Base-by-base conservation (phyloP, 2,329 filamentous ascomycete species). In the Ceratocystiopsis minuta region DNA sequence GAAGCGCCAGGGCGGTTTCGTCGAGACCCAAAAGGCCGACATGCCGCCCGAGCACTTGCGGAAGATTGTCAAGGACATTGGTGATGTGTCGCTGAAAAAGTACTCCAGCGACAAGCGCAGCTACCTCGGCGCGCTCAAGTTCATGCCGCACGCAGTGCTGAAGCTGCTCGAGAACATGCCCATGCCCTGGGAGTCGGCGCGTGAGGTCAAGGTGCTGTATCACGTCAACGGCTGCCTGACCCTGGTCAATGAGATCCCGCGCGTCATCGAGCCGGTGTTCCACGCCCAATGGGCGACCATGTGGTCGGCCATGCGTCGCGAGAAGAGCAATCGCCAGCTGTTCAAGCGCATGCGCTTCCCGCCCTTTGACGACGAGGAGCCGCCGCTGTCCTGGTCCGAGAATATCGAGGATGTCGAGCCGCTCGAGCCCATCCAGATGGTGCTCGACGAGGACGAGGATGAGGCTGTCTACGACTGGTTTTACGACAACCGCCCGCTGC, bases 281-380 rank as follows among this genome's bases (percentile, higher is more conserved):
- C 87, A 95, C 57, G 90, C 90, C 44, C 90, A 98, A 59, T 98
- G 90, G 90, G 90, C 90, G 13, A 93, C 88, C 42, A 98, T 98
- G 90, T 98, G 90, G 90, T 79, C 93, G 20, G 85, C 82, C 37
- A 98, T 98, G 90, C 78, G 90, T 53, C 81, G 92, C 53, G 90
- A 98, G 58, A 98, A 98, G 69, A 90, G 86, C 55, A 90, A 98
- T 55, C 70, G 90, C 60, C 69, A 88, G 55, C 75, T 96, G 52
- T 98, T 98, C 70, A 98, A 98, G 67, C 78, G 90, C 49, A 98
- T 98, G 90, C 78, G 92, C 52, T 98, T 98, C 53, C 90, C 90
- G 16, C 92, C 92, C 0, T 98, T 98, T 52, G 90, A 98, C 52
- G 92, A 98, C 55, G 90, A 98, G 64, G 90, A 98, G 56, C 92